A percentile compares a stretch with the other conserved stretches of the same genome.
phyloP scores from a whole-genome alignment of 208 protist species.

The Tritrichomonas foetus region DNA sequence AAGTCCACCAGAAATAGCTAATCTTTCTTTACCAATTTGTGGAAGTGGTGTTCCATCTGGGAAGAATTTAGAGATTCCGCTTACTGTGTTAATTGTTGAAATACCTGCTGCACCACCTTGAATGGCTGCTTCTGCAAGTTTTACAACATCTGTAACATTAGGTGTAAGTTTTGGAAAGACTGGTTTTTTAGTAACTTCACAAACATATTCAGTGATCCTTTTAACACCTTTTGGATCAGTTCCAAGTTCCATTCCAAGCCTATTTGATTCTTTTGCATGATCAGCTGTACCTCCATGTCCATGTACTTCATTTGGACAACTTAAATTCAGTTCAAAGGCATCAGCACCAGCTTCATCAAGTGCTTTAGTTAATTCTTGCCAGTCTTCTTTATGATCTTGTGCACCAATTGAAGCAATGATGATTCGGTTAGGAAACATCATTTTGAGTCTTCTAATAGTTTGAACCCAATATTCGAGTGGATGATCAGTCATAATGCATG shows the following conservation, averaged over 20 bases:
- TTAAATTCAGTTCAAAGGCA: constrained; percentile 75
- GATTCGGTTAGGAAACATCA: constrained; percentile 69
- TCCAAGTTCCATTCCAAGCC: constrained; percentile 72
- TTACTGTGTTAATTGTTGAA: constrained; percentile 76
- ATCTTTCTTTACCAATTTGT: constrained; percentile 62
- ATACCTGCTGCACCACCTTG: constrained; percentile 71
- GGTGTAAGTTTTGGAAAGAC: constrained; percentile 80
- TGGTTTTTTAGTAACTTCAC: constrained; percentile 58
- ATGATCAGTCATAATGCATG: constrained; percentile 57
- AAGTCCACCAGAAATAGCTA: constrained; percentile 74
- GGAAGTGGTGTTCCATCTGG: constrained; percentile 64
- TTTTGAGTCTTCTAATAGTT: constrained; percentile 67
- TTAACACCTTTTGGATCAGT: constrained; percentile 61
- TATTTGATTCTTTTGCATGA: constrained; percentile 55
- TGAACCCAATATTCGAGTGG: constrained; percentile 62
- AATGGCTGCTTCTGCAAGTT: constrained; percentile 70
- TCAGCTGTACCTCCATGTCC: constrained; percentile 61
- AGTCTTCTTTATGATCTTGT: constrained; percentile 67
- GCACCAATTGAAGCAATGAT: constrained; percentile 75
- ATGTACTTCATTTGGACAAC: constrained; percentile 67
- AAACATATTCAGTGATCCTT: constrained; percentile 70
- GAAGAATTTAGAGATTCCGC: constrained; percentile 65
- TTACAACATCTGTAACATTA: constrained; percentile 70
- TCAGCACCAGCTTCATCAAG: constrained; percentile 65
- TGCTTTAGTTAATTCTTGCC: constrained; percentile 65